Evolutionary conservation across 768 basidiomycete genomes (phyloP), one percentile per base, ranked within the genome.

Genomic region (Gymnopilus dilepis): DNA sequence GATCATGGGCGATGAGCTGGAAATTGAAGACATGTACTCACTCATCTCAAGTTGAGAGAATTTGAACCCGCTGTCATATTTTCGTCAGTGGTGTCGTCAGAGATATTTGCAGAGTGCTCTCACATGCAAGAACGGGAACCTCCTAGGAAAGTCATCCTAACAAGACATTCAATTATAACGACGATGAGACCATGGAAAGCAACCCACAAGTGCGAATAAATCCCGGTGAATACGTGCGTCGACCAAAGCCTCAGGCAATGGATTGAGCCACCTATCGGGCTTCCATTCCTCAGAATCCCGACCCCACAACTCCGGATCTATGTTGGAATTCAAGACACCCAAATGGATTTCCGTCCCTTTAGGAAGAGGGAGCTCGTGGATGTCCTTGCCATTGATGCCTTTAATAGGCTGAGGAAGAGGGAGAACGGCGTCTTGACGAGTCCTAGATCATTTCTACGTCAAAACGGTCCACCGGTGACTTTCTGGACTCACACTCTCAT

Each of bases 1-100:
- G 12, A n/a, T 26, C 12, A 22, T 3, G 11, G 2, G n/a, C n/a
- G 12, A 26, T 15, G 12, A 15, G n/a, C 21, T 9, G n/a, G 19
- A 48, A 30, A 37, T 37, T 34, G 12, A 34, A 15, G 7, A 37
- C 3, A 9, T 9, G 34, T 38, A 75, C 77, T 28, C 52, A 80
- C 80, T 81, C 71, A 78, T 79, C 62, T 79, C 78, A n/a, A 82
- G 66, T 60, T 78, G 75, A 6, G 79, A 75, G 67, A 78, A 80
- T 61, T 79, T 79, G 73, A 80, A 80, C 40, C 79, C 80, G 21
- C 65, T 68, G 40, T 8, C 3, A 17, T 17, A 22, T 40, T 3
- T 33, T 24, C 19, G 28, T 24, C 17, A 17, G 9, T n/a, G 21
- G 24, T 21, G 21, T 4, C 8, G 7, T 11, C 4, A 41, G 21